Percentiles rank a stretch among this genome's conserved stretches.
phyloP scores from a whole-genome alignment of 2,329 filamentous ascomycete species.

The Penicillium paneum region DNA sequence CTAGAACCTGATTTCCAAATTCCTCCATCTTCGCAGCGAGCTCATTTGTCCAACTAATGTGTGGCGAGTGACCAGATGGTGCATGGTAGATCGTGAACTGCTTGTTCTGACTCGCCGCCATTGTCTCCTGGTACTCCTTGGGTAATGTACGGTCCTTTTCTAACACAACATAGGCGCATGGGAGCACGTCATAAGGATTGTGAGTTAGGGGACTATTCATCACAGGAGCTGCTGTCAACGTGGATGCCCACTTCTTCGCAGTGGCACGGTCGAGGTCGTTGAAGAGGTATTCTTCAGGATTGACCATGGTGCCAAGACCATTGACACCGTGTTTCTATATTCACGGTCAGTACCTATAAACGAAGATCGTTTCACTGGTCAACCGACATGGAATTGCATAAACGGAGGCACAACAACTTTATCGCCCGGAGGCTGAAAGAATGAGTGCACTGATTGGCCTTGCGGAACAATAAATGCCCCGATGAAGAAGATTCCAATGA shows the following conservation, averaged over 20 bases:
- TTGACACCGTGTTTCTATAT: slow-evolving; percentile 15
- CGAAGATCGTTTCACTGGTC: fast-evolving
- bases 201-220: slow-evolving; percentile 30
- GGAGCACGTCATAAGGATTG: slow-evolving; percentile 30
- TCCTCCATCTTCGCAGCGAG: slow-evolving; percentile 23
- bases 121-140: slow-evolving; percentile 32
- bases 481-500: slow-evolving; percentile 32
- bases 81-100: slow-evolving; percentile 27
- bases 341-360: background rate
- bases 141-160: slow-evolving; percentile 31
- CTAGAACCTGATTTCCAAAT: slow-evolving; percentile 15
- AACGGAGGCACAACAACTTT: slow-evolving; percentile 21
- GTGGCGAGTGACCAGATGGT: slow-evolving; percentile 31
- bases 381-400: slow-evolving; percentile 28
- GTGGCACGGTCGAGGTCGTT: slow-evolving; percentile 23
- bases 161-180: slow-evolving; percentile 34
- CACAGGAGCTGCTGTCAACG: slow-evolving; percentile 27
- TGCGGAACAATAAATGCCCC: slow-evolving; percentile 32
- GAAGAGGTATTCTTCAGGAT: slow-evolving; percentile 30
- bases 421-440: slow-evolving; percentile 31
- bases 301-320: slow-evolving; percentile 24
- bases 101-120: slow-evolving; percentile 26
- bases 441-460: slow-evolving; percentile 31
- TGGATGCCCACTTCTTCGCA: slow-evolving; percentile 24
- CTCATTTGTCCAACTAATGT: slow-evolving; percentile 32